Conservation (phyloP, 139 green algal species). For the Tetradesmus lagerheimii region DNA sequence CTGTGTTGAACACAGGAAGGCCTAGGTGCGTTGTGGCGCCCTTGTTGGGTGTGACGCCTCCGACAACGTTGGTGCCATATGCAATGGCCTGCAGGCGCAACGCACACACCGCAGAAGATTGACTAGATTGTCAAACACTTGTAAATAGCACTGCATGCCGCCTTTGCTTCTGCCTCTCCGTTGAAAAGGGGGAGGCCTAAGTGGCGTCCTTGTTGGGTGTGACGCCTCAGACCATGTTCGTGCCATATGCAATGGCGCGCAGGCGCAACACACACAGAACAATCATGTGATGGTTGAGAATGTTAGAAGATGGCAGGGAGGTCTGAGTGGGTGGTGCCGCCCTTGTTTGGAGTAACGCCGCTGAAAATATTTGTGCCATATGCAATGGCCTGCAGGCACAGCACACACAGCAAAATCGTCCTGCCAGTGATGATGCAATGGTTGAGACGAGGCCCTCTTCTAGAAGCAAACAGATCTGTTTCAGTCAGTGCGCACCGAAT, state of each 20-base stretch:
- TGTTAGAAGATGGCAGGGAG: too few relatives aligned
- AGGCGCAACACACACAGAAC: too few relatives aligned
- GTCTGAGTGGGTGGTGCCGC: slow-evolving; percentile 93
- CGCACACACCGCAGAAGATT: too few relatives aligned
- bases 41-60: slow-evolving; percentile 98
- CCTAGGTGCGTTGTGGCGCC: slow-evolving; percentile 95
- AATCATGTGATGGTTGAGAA: too few relatives aligned
- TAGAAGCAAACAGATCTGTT: too few relatives aligned
- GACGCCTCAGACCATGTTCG: slow-evolving; percentile 98
- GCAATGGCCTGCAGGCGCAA: slow-evolving; percentile 96
- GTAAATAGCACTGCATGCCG: slow-evolving; percentile 83
- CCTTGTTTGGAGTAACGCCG: slow-evolving; percentile 98
- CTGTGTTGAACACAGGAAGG: slow-evolving; percentile 95
- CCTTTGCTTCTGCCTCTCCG: slow-evolving; percentile 90
- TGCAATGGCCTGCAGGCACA: slow-evolving; percentile 95
- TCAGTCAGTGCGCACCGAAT: too few relatives aligned
- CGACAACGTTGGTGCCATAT: slow-evolving; percentile 99
- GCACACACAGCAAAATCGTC: too few relatives aligned
- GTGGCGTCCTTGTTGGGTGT: slow-evolving; percentile 97
- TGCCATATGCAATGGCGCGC: slow-evolving; percentile 98
- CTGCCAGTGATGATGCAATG: too few relatives aligned
- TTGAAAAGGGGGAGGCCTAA: slow-evolving; percentile 98
- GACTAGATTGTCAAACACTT: too few relatives aligned
- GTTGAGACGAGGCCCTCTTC: too few relatives aligned
- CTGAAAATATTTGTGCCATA: slow-evolving; percentile 99